Base-by-base conservation (phyloP, 2,329 filamentous ascomycete genomes). In the Calycina marina region DNA sequence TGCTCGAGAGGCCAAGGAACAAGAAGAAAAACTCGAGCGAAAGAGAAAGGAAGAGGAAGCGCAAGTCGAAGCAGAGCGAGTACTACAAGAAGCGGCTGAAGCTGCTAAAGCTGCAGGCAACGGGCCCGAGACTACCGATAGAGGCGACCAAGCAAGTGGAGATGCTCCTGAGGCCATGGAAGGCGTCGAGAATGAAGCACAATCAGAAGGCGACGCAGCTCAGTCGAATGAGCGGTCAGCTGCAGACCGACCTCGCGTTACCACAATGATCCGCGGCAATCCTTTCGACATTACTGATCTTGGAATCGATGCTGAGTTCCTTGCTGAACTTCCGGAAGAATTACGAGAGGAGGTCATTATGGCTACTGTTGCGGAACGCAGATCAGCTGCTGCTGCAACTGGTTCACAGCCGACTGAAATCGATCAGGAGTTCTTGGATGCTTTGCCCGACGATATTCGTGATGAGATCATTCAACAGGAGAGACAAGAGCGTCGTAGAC, bases 321-420 rank as follows among this genome's bases (percentile, higher is more conserved):
- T 98, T 5, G 83, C 90, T 37, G 92, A 88, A n/a, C 62, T 98
- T n/a, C 90, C 90, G 0, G 90, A 98, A 46, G 92, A 98, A 39
- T 76, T 96, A 51, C 72, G 90, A 28, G 88, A 96, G 55, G 90
- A 98, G 53, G 90, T 98, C 30, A 82, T 98, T 42, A 84, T 92
- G 54, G 77, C 86, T 40, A 85, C 93, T 37, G 71, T 93, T 41
- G 84, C 81, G 32, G 76, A 83, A 42, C 72, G 88, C 43, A 75
- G 88, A 40, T 79, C 79, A 5, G 74, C 90, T 54, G 82, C 83
- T 25, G 69, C 62, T 58, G 73, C 68, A 34, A 67, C 70, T 15
- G 70, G 73, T 12, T 81, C 86, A 38, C 76, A 85, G 47, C 74
- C 81, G 18, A 79, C 73, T 3, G 83, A 88, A 46, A 88, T 93